Base-by-base conservation (phyloP, 495 filamentous ascomycete species). In the Penicillium angulare region DNA sequence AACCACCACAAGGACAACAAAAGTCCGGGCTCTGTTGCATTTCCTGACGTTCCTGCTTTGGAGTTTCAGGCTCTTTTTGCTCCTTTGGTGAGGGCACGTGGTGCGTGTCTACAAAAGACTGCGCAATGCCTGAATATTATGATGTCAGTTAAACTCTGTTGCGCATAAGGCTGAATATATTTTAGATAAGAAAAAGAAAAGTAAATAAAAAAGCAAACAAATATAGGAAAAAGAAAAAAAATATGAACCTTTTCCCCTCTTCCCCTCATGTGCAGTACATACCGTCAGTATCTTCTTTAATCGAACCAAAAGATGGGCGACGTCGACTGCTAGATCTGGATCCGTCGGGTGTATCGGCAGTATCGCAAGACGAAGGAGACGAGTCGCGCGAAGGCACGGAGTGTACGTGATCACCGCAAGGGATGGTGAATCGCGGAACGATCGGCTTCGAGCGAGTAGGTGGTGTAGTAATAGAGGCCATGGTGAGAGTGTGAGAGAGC, bases 1-100 rank as follows among this genome's bases (percentile, higher is more conserved):
- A 88, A 51, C 79, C 78, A 54, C 86, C 83, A 59, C 85, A 86
- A 6, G 85, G 86, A 57, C 84, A 86, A 72, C 85, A 86, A 59
- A 83, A 87, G 41, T 75, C 79, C 55, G 66, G 82, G 58, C 72
- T 73, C 60, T 61, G 74, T 56, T 71, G 73, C 65, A 69, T 73
- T 26, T 59, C 68, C 40, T 49, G 54, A 24, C 32, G 39, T 15
- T 60, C 55, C 9, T 66, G 70, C 41, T 78, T 78, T 26, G 79
- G 76, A 36, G n/a, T n/a, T n/a, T n/a, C n/a, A n/a, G 64, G 49
- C 21, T 77, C 62, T 33, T 67, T 61, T 32, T 12, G 15, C 7
- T 47, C 57, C 39, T 68, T 65, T 35, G 76, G 66, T 39, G 82
- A 80, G 32, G 81, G 32, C 12, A 78, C 79, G 50, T 82, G 66